phyloP scores from a whole-genome alignment of 441 rosid species.

The Gossypium lobatum region DNA sequence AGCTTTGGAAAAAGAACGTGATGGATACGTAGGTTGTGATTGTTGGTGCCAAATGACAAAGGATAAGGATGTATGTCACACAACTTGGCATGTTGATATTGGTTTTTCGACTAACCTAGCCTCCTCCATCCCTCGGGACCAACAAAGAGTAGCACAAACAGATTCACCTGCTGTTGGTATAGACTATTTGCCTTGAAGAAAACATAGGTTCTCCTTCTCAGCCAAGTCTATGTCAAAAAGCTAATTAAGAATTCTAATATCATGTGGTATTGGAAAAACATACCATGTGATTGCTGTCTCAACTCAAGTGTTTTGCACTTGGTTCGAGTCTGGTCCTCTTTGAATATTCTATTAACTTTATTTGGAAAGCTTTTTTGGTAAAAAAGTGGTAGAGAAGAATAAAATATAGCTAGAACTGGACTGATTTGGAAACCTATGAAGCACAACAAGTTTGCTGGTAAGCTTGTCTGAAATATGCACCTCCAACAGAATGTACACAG shows the following conservation, averaged over 20 bases:
- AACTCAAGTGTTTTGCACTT: not conserved
- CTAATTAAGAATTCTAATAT: not conserved
- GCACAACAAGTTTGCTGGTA: not conserved
- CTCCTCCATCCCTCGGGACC: not conserved
- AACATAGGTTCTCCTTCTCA: not conserved
- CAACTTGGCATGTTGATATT: not conserved
- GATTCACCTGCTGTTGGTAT: not conserved
- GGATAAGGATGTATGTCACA: not conserved
- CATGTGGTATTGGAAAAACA: not conserved
- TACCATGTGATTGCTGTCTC: conserved; percentile 8
- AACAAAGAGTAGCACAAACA: not conserved
- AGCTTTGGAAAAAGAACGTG: not conserved
- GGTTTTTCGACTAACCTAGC: not conserved
- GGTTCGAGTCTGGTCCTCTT: not conserved
- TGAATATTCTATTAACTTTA: not conserved
- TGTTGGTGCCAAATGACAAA: conserved; percentile 8
- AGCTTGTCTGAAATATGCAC: not conserved
- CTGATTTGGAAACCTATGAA: not conserved
- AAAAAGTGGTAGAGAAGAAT: not conserved
- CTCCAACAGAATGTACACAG: not conserved
- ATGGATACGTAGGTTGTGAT: not conserved
- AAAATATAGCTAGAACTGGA: not conserved
- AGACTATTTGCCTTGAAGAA: not conserved
- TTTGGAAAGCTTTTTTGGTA: not conserved
- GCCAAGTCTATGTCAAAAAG: conserved; percentile 6